Evolutionary conservation across 352 stramenopile genomes (phyloP).

Genomic region (Phytophthora europaea): DNA sequence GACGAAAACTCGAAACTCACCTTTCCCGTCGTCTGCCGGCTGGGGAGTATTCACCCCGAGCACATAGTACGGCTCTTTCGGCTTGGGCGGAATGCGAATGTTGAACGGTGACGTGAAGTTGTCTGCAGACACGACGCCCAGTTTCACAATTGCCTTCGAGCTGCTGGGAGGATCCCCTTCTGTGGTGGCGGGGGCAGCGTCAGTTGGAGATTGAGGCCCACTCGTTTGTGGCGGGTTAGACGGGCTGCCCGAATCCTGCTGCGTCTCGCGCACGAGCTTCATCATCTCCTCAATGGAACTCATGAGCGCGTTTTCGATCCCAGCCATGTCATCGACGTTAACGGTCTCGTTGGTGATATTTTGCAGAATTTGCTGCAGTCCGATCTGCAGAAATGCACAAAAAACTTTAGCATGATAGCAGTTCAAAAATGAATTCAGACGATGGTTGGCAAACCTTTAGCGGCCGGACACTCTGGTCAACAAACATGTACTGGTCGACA

Average conservation of each 20-base stretch:
- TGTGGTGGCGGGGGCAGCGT: neutral
- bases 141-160: constrained; percentile 24
- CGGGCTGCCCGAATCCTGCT: constrained; percentile 25
- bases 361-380: constrained; percentile 83
- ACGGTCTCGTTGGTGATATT: constrained; percentile 79
- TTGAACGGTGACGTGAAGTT: constrained; percentile 85
- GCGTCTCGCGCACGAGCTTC: constrained; percentile 61
- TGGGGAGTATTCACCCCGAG: constrained; percentile 49
- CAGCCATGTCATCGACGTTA: constrained; percentile 72
- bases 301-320: constrained; percentile 67
- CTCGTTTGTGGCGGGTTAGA: constrained; percentile 19
- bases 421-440: neutral
- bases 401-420: neutral
- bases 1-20: neutral
- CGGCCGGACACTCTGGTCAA: constrained; percentile 78
- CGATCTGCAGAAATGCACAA: constrained; percentile 54
- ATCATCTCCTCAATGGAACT: constrained; percentile 82
- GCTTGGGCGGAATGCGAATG: constrained; percentile 71
- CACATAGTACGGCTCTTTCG: constrained; percentile 68
- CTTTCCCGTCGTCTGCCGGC: constrained; percentile 45
- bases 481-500: constrained; percentile 88
- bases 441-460: constrained; percentile 64
- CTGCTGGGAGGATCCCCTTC: constrained; percentile 5
- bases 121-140: constrained; percentile 46
- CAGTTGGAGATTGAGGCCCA: constrained; percentile 10